Base-by-base conservation (phyloP, 768 basidiomycete species). In the Kwoniella dendrophila region DNA sequence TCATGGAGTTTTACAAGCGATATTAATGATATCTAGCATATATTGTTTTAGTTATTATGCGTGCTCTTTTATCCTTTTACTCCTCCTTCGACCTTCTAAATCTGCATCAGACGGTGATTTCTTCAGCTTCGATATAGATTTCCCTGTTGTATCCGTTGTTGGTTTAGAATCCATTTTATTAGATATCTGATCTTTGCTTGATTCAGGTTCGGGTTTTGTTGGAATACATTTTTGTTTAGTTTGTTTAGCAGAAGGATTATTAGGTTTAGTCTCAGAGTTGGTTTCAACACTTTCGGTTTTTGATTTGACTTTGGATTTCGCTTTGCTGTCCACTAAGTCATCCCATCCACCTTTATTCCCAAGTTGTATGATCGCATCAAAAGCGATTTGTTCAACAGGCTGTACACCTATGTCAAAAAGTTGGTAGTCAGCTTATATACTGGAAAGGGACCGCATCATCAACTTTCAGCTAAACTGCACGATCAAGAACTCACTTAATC, bases 341-440 rank as follows among this genome's bases (percentile, higher is more conserved):
- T 88, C 86, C 89, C 90, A 95, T 0, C 92, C 92, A 1, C 92
- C 92, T 29, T 80, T 83, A 55, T 85, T 82, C 0, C 90, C 88
- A 52, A 97, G 75, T 53, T 77, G 64, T 18, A 81, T 71, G 10
- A 93, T 83, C 0, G 84, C 83, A 29, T 83, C 80, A 84, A 87
- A 95, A 3, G 90, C 87, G 8, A 77, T 81, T 60, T 84, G 81
- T 24, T 83, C 81, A 0, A 92, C 91, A 4, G 86, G 84, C 78
- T 97, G 93, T 1, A 97, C 92, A 73, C 77, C 77, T 78, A 24
- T 27, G 1, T 5, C 16, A 33, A 33, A n/a, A 44, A 20, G 30
- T 40, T 14, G 3, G 14, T 18, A 18, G 32, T 27, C 22, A 41
- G 12, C 10, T 51, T 30, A 20, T 45, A 43, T 5, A 20, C 20